A percentile compares a stretch with the other conserved stretches of the same genome.
Conservation (phyloP, 192 early-diverging fungal species). For the Coemansia sp. region DNA sequence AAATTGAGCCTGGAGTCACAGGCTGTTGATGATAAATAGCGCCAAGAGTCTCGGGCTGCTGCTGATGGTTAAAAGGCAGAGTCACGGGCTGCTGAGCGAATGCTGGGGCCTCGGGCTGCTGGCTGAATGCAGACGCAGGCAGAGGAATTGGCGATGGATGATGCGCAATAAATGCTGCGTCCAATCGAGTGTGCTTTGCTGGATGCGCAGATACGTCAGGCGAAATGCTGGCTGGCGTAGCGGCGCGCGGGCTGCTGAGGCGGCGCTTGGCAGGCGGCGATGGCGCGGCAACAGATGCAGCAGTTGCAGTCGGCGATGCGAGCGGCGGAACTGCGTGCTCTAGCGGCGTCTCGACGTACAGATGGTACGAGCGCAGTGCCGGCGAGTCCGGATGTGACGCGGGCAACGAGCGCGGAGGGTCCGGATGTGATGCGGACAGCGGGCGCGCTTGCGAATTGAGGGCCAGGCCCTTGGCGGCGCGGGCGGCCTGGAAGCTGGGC, state of each 20-base stretch:
- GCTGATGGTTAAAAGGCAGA: background rate
- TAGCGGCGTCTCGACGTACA: slow-evolving; percentile 48
- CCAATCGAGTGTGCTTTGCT: slow-evolving; percentile 33
- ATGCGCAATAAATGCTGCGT: slow-evolving; percentile 12
- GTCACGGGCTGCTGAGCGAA: background rate
- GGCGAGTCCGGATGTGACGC: slow-evolving; percentile 23
- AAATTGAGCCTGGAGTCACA: background rate
- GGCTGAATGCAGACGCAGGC: slow-evolving; percentile 5
- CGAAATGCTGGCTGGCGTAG: background rate
- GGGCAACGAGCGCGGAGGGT: background rate
- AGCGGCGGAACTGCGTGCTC: slow-evolving; percentile 38
- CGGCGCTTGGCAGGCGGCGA: slow-evolving; percentile 37
- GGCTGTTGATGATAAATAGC: too few species aligned
- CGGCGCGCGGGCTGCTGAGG: slow-evolving; percentile 37
- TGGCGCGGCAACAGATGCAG: slow-evolving; percentile 5
- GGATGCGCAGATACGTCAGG: slow-evolving; percentile 14
- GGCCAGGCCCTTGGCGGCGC: slow-evolving; percentile 39
- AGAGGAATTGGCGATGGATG: slow-evolving; percentile 15
- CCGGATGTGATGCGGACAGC: too few species aligned
- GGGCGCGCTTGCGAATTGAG: slow-evolving; percentile 8
- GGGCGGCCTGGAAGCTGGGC: slow-evolving; percentile 41
- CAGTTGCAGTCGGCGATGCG: slow-evolving; percentile 15
- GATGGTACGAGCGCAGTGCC: slow-evolving; percentile 35
- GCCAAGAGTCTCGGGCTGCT: too few species aligned
- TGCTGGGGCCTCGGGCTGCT: background rate